Evolutionary conservation across 148 eudicot genomes (phyloP).

Genomic region (Suaeda aralocaspica): DNA sequence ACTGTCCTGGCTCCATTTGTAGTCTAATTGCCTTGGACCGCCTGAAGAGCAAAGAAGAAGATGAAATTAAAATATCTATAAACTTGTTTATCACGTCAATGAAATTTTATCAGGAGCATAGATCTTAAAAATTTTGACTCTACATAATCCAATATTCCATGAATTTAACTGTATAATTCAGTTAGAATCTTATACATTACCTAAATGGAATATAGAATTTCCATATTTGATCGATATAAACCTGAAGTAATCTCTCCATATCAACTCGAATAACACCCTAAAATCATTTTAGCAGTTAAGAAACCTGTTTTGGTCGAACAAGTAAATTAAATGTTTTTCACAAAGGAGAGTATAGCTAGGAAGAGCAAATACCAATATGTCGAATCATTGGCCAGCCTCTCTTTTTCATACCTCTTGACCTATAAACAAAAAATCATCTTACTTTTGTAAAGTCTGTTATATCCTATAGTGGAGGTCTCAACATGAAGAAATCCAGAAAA

Average conservation of each 20-base stretch:
- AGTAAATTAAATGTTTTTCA: slow-evolving; percentile 3
- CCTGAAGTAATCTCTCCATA: slow-evolving; percentile 98
- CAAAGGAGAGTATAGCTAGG: neutral
- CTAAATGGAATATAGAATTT: slow-evolving; percentile 68
- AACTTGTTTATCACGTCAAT: neutral
- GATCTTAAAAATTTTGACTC: too few relatives aligned
- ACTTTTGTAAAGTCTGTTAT: neutral
- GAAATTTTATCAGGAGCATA: too few relatives aligned
- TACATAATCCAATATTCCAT: too few relatives aligned
- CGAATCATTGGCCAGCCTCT: slow-evolving; percentile 71
- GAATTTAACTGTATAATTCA: neutral
- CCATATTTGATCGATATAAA: slow-evolving; percentile 79
- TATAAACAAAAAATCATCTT: slow-evolving; percentile 17
- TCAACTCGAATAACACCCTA: slow-evolving; percentile 92
- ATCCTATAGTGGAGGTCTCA: neutral
- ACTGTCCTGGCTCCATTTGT: slow-evolving; percentile 69
- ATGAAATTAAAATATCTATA: neutral
- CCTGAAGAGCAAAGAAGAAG: slow-evolving; percentile 33
- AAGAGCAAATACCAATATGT: slow-evolving; percentile 67
- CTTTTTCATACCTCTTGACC: slow-evolving; percentile 81
- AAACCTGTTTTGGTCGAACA: neutral
- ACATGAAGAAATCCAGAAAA: neutral
- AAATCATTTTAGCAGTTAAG: slow-evolving; percentile 19
- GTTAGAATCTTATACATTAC: slow-evolving; percentile 30
- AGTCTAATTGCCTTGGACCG: slow-evolving; percentile 61